Evolutionary conservation across 495 filamentous ascomycete genomes (phyloP), one percentile per base, ranked within the genome.

Genomic region (Cetradonia linearis): DNA sequence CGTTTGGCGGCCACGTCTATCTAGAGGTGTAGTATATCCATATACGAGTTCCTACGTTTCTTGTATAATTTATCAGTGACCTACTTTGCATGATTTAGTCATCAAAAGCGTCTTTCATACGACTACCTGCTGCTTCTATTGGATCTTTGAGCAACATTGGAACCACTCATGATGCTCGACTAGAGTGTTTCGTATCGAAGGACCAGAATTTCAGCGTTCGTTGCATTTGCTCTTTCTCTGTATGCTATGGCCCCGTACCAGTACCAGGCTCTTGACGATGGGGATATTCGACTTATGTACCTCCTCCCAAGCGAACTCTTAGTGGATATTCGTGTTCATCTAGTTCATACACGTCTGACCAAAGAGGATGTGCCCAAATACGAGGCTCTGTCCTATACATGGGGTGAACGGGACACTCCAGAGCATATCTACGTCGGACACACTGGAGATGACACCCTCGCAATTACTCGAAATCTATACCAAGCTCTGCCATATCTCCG

Each of bases 331-430:
- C 48, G 47, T 2, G 7, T 50, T 8, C 9, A 31, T 2, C 25
- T 50, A 50, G 8, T 37, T 37, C 52, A 55, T 55, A 37, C 5
- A 13, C 31, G n/a, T 18, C 23, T 37, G 18, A 23, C n/a, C 3
- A 55, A 23, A 31, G 50, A 56, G 5, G 9, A 44, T 16, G 33
- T 23, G 10, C 59, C 59, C 2, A 20, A 18, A 16, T 61, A 44
- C 53, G 59, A 61, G 37, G 59, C 59, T n/a, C 18, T 61, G 4
- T 61, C 52, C 5, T 58, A 61, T 36, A 34, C 52, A 5, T 58
- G 59, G 59, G 59, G 59, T 16, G 31, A 56, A 31, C 16, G 20
- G 1, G 47, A 40, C 10, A 52, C n/a, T 34, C 47, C 47, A 40
- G 28, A 23, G 23, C 28, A 37, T 13, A 53, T 53, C n/a, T 11